These are phyloP conservation scores for Populus alba DNA, from an alignment of 345 rosid genomes.

Conservation along the genomic window DNA sequence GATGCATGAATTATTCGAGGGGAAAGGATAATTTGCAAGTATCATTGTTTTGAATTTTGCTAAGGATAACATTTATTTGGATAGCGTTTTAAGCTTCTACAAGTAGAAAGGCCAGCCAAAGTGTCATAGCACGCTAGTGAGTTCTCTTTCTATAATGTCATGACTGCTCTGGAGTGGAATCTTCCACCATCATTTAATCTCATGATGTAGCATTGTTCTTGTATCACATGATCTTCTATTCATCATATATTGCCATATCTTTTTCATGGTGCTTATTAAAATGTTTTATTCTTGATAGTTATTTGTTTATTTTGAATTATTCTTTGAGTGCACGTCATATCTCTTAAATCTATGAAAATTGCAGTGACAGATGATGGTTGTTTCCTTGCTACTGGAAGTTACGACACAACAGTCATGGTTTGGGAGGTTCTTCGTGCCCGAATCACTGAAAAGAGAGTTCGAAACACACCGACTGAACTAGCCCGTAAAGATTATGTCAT, in stretches of 20 bases:
- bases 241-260: not conserved
- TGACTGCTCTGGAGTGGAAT: too few relatives aligned
- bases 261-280: not conserved
- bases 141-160: too few relatives aligned
- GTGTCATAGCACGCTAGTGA: too few relatives aligned
- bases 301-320: not conserved
- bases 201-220: not conserved
- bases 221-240: slow-evolving; percentile 7
- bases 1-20: too few relatives aligned
- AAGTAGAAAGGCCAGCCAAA: too few relatives aligned
- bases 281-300: not conserved
- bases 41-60: too few relatives aligned
- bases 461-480: slow-evolving; percentile 45
- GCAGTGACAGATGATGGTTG: slow-evolving; percentile 85
- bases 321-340: not conserved
- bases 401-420: slow-evolving; percentile 94
- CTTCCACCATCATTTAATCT: too few relatives aligned
- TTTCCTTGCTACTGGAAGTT: slow-evolving; percentile 93
- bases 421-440: slow-evolving; percentile 69
- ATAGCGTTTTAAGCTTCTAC: too few relatives aligned
- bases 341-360: slow-evolving; percentile 19
- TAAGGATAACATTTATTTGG: too few relatives aligned
- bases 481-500: slow-evolving; percentile 67
- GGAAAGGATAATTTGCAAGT: too few relatives aligned
- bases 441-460: slow-evolving; percentile 62